Base-by-base conservation (phyloP, 2,329 filamentous ascomycete species). In the Emmonsiellopsis sp. region DNA sequence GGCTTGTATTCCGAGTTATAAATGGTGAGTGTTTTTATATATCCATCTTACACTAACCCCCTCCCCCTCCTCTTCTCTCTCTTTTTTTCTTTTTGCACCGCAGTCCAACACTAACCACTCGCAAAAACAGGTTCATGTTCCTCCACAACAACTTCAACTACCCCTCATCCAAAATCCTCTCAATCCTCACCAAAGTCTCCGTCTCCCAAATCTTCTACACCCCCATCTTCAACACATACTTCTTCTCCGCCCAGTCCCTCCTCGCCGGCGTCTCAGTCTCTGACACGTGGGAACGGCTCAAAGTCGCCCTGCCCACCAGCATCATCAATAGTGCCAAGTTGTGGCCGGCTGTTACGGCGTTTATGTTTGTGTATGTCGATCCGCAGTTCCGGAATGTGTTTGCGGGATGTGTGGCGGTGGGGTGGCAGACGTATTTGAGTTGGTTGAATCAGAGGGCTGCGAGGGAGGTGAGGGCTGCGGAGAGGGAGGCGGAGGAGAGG, bases 371-470 rank as follows among this genome's bases (percentile, higher is more conserved):
- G n/a, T 93, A 89, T 63, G 75, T 96, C 4, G 82, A 84, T 30
- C 76, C 89, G 47, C 83, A 92, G 64, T 92, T 89, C 69, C 77
- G 91, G 50, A 87, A 83, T 61, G 79, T 95, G 13, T 93, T 95
- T 61, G 82, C 86, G 0, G 89, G 87, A 1, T 73, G 86, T 6
- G 79, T 95, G 59, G 88, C 89, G 1, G 85, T 95, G 50, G 87
- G 87, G 0, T 96, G 91, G 91, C 91, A 95, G 78, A 90, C 89
- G 0, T 96, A 95, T 75, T 65, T 96, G 61, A 88, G 84, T 61
- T 87, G 83, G 69, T 70, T 95, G 63, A 95, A 95, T 63, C 79
- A 85, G 63, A 75, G 76, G 57, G 88, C 87, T 1, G 88, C 89
- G 67, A 74, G 75, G 48, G 73, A 77, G 60, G 79, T 81, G 58